Evolutionary conservation across 2,329 filamentous ascomycete species (phyloP).

Genomic region (Ploettnerulaceae sp.): DNA sequence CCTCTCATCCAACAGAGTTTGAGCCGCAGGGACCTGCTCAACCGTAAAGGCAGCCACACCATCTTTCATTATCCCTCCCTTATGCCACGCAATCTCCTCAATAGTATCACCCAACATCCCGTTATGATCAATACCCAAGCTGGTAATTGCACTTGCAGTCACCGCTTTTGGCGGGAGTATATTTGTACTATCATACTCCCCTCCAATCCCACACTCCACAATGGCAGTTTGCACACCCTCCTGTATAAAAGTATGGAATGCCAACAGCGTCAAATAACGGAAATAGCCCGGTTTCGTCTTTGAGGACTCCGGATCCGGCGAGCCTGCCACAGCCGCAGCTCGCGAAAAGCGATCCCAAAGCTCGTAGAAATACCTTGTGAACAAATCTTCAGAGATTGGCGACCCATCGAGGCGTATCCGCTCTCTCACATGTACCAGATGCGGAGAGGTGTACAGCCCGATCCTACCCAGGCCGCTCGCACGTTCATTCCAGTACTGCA

Average conservation of each 20-base stretch:
- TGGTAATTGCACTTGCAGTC: slow-evolving; percentile 68
- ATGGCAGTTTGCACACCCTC: slow-evolving; percentile 75
- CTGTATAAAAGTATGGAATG: slow-evolving; percentile 73
- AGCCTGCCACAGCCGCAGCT: slow-evolving; percentile 27
- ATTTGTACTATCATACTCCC: slow-evolving; percentile 90
- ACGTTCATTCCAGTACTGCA: slow-evolving; percentile 40
- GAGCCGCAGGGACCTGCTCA: slow-evolving; percentile 49
- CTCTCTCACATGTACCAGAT: slow-evolving; percentile 64
- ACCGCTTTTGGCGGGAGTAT: slow-evolving; percentile 55
- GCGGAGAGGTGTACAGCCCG: slow-evolving; percentile 65
- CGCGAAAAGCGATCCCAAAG: slow-evolving; percentile 54
- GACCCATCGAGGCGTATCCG: slow-evolving; percentile 58
- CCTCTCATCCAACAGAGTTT: slow-evolving; percentile 55
- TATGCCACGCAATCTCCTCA: slow-evolving; percentile 86
- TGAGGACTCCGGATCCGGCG: slow-evolving; percentile 9
- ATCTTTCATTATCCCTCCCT: slow-evolving; percentile 78
- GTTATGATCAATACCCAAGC: slow-evolving; percentile 80
- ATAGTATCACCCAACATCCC: slow-evolving; percentile 74
- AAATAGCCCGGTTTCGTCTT: slow-evolving; percentile 79
- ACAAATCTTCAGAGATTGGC: slow-evolving; percentile 54
- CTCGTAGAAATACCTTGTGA: slow-evolving; percentile 62
- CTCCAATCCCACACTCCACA: slow-evolving; percentile 90
- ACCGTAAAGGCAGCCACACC: slow-evolving; percentile 60
- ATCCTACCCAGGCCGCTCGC: slow-evolving; percentile 34
- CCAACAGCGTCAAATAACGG: slow-evolving; percentile 83